These are phyloP conservation scores for Staphylotrichum tortipilum DNA, from an alignment of 495 filamentous ascomycete species.

Conservation along the genomic window DNA sequence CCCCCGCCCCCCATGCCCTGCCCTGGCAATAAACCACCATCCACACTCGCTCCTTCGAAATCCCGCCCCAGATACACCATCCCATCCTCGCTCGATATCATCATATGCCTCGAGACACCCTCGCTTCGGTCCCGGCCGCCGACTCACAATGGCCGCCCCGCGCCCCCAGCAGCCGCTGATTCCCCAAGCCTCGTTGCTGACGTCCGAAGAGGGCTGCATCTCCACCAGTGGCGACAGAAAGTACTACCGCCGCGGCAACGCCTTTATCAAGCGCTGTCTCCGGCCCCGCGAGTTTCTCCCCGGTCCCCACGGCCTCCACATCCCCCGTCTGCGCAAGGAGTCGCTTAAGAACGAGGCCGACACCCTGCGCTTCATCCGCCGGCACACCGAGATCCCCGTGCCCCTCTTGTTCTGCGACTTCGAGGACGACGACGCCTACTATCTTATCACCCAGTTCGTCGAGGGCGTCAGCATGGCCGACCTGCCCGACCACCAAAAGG, in stretches of 20 bases:
- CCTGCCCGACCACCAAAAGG: slow-evolving; percentile 3
- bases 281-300: neutral
- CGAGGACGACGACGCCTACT: slow-evolving; percentile 11
- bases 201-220: slow-evolving; percentile 3
- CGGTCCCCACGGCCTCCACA: neutral
- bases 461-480: slow-evolving; percentile 10
- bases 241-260: slow-evolving; percentile 5
- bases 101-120: neutral
- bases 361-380: slow-evolving; percentile 2
- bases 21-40: neutral
- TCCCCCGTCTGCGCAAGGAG: neutral
- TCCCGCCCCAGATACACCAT: neutral
- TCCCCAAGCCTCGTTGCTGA: neutral
- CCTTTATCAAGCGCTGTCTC: slow-evolving; percentile 9
- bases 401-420: slow-evolving; percentile 5
- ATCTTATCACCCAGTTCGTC: slow-evolving; percentile 8
- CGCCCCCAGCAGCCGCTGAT: neutral
- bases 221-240: slow-evolving; percentile 2
- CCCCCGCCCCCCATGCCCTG: neutral
- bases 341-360: slow-evolving; percentile 8
- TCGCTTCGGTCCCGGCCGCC: neutral
- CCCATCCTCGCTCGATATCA: neutral
- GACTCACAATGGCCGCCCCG: neutral
- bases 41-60: neutral
- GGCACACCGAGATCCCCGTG: slow-evolving; percentile 6